A percentile compares a stretch with the other conserved stretches of the same genome.
Evolutionary conservation across 2,329 filamentous ascomycete genomes (phyloP).

Genomic region (Scedosporium dehoogii): DNA sequence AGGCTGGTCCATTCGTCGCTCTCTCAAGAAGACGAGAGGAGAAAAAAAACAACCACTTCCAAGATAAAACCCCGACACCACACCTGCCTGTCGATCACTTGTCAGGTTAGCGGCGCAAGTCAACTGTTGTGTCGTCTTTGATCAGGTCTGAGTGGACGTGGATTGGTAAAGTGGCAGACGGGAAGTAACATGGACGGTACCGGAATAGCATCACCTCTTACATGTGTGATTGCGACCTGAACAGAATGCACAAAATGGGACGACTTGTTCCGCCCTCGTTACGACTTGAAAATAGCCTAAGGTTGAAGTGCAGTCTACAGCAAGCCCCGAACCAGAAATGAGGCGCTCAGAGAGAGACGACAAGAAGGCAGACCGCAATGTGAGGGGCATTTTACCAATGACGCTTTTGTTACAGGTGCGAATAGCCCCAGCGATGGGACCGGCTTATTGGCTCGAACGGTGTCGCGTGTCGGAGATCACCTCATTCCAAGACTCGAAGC

Average conservation of each 20-base stretch:
- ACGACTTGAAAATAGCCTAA: conserved; percentile 2
- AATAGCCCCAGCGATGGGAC: background rate
- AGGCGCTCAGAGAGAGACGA: background rate
- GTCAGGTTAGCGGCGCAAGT: background rate
- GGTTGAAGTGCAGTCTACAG: background rate
- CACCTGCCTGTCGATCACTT: background rate
- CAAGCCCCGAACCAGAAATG: background rate
- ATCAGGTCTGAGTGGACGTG: background rate
- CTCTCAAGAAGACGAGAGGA: background rate
- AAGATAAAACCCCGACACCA: background rate
- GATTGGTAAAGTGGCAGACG: background rate
- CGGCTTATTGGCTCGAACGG: background rate
- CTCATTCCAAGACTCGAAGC: background rate
- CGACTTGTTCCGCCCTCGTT: conserved; percentile 1
- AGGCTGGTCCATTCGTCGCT: background rate
- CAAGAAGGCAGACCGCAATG: background rate
- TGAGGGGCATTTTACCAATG: background rate
- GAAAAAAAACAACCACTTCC: too few relatives aligned
- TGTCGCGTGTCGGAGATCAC: conserved; percentile 3
- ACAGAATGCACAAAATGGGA: background rate
- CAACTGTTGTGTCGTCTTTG: background rate
- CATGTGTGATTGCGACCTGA: background rate
- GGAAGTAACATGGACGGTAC: background rate
- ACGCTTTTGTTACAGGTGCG: conserved; percentile 3
- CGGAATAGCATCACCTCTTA: background rate